These are phyloP conservation scores for Rosa lucieae DNA, from an alignment of 306 rosid genomes.

Conservation along the genomic window DNA sequence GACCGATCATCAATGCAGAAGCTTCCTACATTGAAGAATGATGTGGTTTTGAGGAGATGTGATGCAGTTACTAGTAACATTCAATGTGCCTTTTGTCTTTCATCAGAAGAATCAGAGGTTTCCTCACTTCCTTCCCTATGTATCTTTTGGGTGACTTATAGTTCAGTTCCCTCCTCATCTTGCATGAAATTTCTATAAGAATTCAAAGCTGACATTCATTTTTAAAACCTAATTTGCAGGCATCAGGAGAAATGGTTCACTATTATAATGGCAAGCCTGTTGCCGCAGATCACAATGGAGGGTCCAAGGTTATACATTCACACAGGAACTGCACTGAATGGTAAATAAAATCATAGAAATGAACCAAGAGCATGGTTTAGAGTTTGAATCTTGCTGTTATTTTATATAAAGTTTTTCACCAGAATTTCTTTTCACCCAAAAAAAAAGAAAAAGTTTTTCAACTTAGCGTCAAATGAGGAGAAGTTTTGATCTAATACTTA, in stretches of 20 bases:
- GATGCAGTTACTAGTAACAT: constrained; percentile 31
- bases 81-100: constrained; percentile 76
- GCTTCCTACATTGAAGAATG: constrained; percentile 26
- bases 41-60: constrained; percentile 47
- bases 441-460: neutral
- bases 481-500: neutral
- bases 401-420: neutral
- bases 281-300: constrained; percentile 48
- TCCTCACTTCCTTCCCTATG: neutral
- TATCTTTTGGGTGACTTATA: constrained; percentile 1
- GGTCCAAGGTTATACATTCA: constrained; percentile 67
- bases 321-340: constrained; percentile 91
- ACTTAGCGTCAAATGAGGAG: neutral
- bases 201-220: constrained; percentile 5
- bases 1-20: constrained; percentile 36
- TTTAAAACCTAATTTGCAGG: constrained; percentile 46
- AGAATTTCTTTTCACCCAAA: neutral
- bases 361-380: neutral
- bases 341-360: constrained; percentile 39
- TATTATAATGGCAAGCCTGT: constrained; percentile 63
- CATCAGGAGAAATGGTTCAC: constrained; percentile 68
- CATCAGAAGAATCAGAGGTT: constrained; percentile 86
- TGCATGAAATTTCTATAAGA: constrained; percentile 8
- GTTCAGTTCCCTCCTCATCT: neutral
- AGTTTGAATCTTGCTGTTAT: neutral